A percentile compares a stretch with the other conserved stretches of the same genome.
Evolutionary conservation across 23 red algal genomes (phyloP).

Genomic region (Gracilaria gracilis): DNA sequence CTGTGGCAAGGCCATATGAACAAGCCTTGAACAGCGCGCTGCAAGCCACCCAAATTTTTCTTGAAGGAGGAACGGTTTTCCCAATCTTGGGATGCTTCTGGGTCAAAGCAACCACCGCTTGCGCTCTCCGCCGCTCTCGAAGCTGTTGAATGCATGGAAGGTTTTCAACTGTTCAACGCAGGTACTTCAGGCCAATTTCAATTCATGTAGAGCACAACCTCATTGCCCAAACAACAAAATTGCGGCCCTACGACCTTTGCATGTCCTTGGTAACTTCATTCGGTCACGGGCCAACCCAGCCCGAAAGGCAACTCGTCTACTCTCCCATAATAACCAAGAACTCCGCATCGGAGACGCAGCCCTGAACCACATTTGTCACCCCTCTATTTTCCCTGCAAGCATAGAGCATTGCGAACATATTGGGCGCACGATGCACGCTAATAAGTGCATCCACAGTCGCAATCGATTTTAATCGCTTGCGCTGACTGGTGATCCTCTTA

Average conservation of each 20-base stretch:
- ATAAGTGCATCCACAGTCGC: too few species aligned
- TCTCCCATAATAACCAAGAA: too few species aligned
- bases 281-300: too few species aligned
- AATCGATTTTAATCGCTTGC: too few species aligned
- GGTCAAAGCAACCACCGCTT: slow-evolving; percentile 8
- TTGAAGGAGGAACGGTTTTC: slow-evolving; percentile 29
- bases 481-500: too few species aligned
- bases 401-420: neutral
- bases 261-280: too few species aligned
- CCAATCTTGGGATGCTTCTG: slow-evolving; percentile 22
- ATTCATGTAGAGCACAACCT: too few species aligned
- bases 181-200: slow-evolving; percentile 15
- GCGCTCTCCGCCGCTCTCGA: slow-evolving; percentile 66
- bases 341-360: neutral
- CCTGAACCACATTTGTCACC: neutral
- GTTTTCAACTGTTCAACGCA: slow-evolving; percentile 70
- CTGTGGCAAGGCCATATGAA: slow-evolving; percentile 37
- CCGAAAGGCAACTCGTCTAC: too few species aligned
- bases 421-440: neutral
- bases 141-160: slow-evolving; percentile 78
- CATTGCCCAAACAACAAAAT: too few species aligned
- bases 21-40: slow-evolving; percentile 39
- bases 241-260: too few species aligned
- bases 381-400: neutral
- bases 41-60: slow-evolving; percentile 36